phyloP scores from a whole-genome alignment of 306 rosid genomes.

The Rosa lucieae region DNA sequence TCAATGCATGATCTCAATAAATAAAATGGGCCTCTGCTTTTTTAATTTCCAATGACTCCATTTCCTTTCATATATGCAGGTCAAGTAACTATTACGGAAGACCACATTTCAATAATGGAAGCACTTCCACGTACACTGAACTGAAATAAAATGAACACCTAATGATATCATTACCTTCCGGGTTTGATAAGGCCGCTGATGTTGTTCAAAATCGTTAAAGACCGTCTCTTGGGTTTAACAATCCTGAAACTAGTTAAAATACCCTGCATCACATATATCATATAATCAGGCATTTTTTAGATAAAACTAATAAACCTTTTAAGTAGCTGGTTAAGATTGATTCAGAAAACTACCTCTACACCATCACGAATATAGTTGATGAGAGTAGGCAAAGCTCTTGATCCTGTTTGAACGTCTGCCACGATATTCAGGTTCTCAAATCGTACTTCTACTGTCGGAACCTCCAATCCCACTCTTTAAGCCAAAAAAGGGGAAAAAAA shows the following conservation, averaged over 20 bases:
- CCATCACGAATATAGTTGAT: slow-evolving; percentile 39
- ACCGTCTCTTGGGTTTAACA: slow-evolving; percentile 43
- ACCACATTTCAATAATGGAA: background rate
- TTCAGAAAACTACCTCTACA: slow-evolving; percentile 45
- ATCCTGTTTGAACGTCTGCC: slow-evolving; percentile 65
- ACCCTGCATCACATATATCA: slow-evolving; percentile 34
- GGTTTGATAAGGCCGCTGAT: slow-evolving; percentile 67
- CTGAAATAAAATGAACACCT: background rate
- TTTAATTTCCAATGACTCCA: background rate
- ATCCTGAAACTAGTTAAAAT: slow-evolving; percentile 45
- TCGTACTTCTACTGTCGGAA: slow-evolving; percentile 64
- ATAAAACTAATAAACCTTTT: background rate
- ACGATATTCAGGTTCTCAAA: slow-evolving; percentile 50
- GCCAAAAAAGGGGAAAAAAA: background rate
- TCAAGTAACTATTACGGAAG: background rate
- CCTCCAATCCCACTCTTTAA: slow-evolving; percentile 60
- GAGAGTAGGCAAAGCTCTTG: slow-evolving; percentile 77
- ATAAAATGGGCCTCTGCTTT: background rate
- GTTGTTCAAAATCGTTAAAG: slow-evolving; percentile 59
- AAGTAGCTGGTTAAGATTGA: background rate
- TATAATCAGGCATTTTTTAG: background rate
- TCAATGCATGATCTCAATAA: background rate
- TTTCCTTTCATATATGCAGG: background rate
- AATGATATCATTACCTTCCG: slow-evolving; percentile 49
- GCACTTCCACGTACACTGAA: background rate